A percentile compares a stretch with the other conserved stretches of the same genome.
Evolutionary conservation across 345 rosid genomes (phyloP).

Genomic region (Linum trigynum): DNA sequence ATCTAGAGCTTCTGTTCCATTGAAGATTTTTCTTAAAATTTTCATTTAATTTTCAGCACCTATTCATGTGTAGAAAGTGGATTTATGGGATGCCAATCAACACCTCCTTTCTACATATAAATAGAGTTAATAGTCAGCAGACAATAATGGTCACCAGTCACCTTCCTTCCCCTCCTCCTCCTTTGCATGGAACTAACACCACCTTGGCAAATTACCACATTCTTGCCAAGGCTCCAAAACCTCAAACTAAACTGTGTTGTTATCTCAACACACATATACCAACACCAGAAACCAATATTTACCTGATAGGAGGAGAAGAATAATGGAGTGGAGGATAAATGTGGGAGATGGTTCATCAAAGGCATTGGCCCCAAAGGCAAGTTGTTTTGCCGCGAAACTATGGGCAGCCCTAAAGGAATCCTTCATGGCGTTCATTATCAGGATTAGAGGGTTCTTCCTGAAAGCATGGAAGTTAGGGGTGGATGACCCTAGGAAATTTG

Average conservation of each 20-base stretch:
- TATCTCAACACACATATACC: too few relatives aligned
- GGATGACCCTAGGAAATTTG: constrained; percentile 36
- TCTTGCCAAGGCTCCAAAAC: background rate
- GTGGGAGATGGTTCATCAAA: constrained; percentile 32
- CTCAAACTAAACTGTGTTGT: background rate
- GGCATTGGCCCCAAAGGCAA: constrained; percentile 25
- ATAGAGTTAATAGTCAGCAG: background rate
- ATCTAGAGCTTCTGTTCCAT: constrained; percentile 7
- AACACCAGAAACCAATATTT: background rate
- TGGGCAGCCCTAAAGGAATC: constrained; percentile 23
- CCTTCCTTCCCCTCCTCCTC: background rate
- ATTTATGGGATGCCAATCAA: background rate
- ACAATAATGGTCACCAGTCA: background rate
- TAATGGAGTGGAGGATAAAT: constrained; percentile 39
- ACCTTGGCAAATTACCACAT: background rate
- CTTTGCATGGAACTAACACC: constrained; percentile 12
- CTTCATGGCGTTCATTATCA: constrained; percentile 11
- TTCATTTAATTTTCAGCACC: background rate
- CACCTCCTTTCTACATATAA: background rate
- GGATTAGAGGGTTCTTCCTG: constrained; percentile 22
- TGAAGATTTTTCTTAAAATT: background rate
- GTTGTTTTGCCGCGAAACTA: constrained; percentile 8
- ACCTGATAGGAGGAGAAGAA: constrained; percentile 3
- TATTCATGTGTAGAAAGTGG: background rate
- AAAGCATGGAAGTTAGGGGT: constrained; percentile 26